These are phyloP conservation scores for Leptographium flavum DNA, from an alignment of 2,329 filamentous ascomycete genomes.

Conservation along the genomic window DNA sequence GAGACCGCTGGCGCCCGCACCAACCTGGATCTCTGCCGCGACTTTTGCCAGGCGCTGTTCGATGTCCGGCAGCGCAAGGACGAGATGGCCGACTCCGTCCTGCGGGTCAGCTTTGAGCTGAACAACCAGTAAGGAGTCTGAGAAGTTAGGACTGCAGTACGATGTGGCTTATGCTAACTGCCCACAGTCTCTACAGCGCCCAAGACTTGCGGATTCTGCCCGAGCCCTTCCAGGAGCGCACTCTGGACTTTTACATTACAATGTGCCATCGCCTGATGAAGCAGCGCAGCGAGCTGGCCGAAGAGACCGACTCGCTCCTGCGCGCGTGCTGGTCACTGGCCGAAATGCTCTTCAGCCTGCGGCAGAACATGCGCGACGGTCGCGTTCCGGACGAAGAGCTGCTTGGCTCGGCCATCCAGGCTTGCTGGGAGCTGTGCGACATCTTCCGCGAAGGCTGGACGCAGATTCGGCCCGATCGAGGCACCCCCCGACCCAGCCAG, in stretches of 20 bases:
- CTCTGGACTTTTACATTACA: constrained; percentile 87
- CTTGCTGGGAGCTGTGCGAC: constrained; percentile 90
- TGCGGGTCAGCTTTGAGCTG: constrained; percentile 85
- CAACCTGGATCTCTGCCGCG: constrained; percentile 74
- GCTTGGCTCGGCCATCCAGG: constrained; percentile 74
- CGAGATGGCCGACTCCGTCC: constrained; percentile 68
- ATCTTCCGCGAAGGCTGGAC: constrained; percentile 89
- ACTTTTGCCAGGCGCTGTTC: constrained; percentile 85
- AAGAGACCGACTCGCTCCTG: constrained; percentile 73
- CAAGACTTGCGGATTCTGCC: constrained; percentile 68
- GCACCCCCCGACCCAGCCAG: constrained; percentile 71
- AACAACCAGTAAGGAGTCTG: constrained; percentile 60
- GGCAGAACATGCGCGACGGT: constrained; percentile 65
- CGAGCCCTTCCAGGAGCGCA: constrained; percentile 76
- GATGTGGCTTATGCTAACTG: neutral
- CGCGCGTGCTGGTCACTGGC: constrained; percentile 80
- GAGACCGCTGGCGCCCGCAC: constrained; percentile 53
- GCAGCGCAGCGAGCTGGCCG: constrained; percentile 61
- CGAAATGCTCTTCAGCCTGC: constrained; percentile 83
- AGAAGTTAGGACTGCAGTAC: neutral
- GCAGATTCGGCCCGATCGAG: constrained; percentile 70
- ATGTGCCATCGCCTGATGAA: constrained; percentile 95
- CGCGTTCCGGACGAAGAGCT: constrained; percentile 68
- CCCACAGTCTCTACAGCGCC: constrained; percentile 62
- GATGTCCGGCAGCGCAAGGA: constrained; percentile 69